Conservation (phyloP, 1,139 yeast genomes). For the Magnusiomyces ingens region DNA sequence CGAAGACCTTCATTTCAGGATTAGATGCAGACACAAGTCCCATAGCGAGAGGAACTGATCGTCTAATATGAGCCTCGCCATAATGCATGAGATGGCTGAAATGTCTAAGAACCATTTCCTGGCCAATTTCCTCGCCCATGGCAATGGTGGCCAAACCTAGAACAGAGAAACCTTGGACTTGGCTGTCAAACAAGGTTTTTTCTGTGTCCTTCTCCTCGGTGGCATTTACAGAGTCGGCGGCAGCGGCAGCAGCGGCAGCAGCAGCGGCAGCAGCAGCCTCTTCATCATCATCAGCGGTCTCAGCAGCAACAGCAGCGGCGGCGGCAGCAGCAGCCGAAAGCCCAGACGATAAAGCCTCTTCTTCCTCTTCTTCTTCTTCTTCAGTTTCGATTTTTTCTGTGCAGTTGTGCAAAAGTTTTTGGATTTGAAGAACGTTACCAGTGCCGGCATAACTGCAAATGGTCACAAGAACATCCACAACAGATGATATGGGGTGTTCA, state of each 20-base stretch:
- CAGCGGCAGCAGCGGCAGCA: slow-evolving; percentile 10
- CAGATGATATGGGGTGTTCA: slow-evolving; percentile 88
- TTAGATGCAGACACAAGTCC: slow-evolving; percentile 89
- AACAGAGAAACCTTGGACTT: slow-evolving; percentile 84
- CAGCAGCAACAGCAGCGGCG: slow-evolving; percentile 26
- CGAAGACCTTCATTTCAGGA: slow-evolving; percentile 97
- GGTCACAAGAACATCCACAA: slow-evolving; percentile 82
- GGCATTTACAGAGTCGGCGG: slow-evolving; percentile 13
- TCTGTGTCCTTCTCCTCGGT: slow-evolving; percentile 30
- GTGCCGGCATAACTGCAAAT: slow-evolving; percentile 97
- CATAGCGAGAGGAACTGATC: slow-evolving; percentile 97
- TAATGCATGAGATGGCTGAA: slow-evolving; percentile 97
- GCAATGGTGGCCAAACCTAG: slow-evolving; percentile 92
- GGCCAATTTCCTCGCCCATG: slow-evolving; percentile 97
- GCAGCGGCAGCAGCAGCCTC: slow-evolving; percentile 18
- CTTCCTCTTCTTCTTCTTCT: slow-evolving; percentile 41
- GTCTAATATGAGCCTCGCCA: slow-evolving; percentile 84
- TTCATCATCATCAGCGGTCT: slow-evolving; percentile 21
- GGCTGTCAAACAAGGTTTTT: slow-evolving; percentile 43
- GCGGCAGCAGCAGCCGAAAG: slow-evolving; percentile 19
- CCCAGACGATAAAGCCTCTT: slow-evolving; percentile 30
- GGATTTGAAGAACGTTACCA: slow-evolving; percentile 94
- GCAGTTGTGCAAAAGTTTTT: slow-evolving; percentile 81
- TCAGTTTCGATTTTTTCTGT: slow-evolving; percentile 47
- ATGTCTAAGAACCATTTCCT: slow-evolving; percentile 95